These are phyloP conservation scores for Takashimella tepidaria DNA, from an alignment of 1,284 basidiomycete genomes.

Conservation along the genomic window DNA sequence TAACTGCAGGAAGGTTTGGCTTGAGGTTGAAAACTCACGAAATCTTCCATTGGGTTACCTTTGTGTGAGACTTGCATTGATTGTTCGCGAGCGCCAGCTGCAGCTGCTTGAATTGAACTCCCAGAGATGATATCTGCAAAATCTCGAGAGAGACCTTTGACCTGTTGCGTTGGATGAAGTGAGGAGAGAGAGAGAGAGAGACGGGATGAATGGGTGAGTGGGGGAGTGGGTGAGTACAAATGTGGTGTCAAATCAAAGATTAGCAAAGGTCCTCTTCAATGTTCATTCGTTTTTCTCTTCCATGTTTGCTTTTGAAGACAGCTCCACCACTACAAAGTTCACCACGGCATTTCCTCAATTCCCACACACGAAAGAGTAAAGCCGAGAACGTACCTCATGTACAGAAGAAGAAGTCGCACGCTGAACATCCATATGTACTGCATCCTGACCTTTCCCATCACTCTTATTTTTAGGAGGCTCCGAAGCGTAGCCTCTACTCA, in stretches of 20 bases:
- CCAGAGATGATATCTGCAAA: slow-evolving; percentile 37
- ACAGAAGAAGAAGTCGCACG: slow-evolving; percentile 16
- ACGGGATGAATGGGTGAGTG: no score
- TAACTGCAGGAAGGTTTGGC: no score
- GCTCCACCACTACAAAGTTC: no score
- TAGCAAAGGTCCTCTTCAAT: no score
- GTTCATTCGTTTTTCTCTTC: no score
- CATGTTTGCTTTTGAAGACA: no score
- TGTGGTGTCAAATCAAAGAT: no score
- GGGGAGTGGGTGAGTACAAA: no score
- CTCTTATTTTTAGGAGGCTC: not conserved
- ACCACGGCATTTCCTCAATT: no score
- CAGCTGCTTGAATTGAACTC: slow-evolving; percentile 8
- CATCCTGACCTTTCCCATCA: not conserved
- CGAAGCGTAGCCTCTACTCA: not conserved
- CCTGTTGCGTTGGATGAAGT: slow-evolving; percentile 10
- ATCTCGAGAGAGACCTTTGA: slow-evolving; percentile 21
- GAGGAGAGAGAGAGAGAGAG: not conserved
- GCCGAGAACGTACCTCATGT: slow-evolving; percentile 18
- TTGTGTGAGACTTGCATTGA: slow-evolving; percentile 9
- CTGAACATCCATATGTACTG: slow-evolving; percentile 16
- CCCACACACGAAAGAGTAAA: no score
- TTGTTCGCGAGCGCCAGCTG: slow-evolving; percentile 5
- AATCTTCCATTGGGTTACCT: slow-evolving; percentile 28
- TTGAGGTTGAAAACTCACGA: slow-evolving; percentile 20